Evolutionary conservation across 805 yeast genomes (phyloP).

Genomic region (Jamesozyma rosinii): DNA sequence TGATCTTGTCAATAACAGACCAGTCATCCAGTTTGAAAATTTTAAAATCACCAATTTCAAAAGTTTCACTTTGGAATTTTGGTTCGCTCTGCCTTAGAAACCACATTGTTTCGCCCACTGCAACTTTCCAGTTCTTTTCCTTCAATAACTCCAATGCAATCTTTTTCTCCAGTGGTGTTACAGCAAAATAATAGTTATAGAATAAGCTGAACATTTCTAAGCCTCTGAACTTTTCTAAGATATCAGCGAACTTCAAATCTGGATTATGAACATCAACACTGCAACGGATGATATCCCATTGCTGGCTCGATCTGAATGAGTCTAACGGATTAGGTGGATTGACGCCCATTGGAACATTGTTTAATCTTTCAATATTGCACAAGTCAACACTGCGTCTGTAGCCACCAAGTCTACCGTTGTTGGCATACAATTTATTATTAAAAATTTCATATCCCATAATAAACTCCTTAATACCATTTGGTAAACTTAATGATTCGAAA

Average conservation of each 20-base stretch:
- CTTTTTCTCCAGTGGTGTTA: slow-evolving; percentile 35
- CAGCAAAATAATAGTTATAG: slow-evolving; percentile 37
- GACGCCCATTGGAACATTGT: slow-evolving; percentile 21
- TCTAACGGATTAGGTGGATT: slow-evolving; percentile 31
- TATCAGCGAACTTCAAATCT: slow-evolving; percentile 6
- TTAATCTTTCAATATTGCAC: slow-evolving; percentile 21
- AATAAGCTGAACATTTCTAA: slow-evolving; percentile 34
- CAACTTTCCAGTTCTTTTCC: slow-evolving; percentile 34
- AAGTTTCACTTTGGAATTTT: slow-evolving; percentile 33
- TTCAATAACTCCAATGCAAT: slow-evolving; percentile 30
- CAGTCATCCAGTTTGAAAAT: slow-evolving; percentile 38
- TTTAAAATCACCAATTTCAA: slow-evolving; percentile 37
- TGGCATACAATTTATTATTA: slow-evolving; percentile 15
- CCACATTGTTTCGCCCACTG: slow-evolving; percentile 30
- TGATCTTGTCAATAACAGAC: slow-evolving; percentile 35
- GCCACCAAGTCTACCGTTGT: slow-evolving; percentile 22
- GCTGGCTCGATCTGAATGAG: slow-evolving; percentile 28
- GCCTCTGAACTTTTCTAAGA: slow-evolving; percentile 23
- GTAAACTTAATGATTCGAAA: slow-evolving; percentile 19
- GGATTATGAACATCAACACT: slow-evolving; percentile 13
- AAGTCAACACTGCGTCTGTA: slow-evolving; percentile 24
- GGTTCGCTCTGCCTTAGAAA: slow-evolving; percentile 34
- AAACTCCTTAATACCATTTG: slow-evolving; percentile 30
- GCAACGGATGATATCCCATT: slow-evolving; percentile 28
- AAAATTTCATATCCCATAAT: slow-evolving; percentile 25